Base-by-base conservation (phyloP, 495 filamentous ascomycete genomes). In the Astrocystis sublimbata region DNA sequence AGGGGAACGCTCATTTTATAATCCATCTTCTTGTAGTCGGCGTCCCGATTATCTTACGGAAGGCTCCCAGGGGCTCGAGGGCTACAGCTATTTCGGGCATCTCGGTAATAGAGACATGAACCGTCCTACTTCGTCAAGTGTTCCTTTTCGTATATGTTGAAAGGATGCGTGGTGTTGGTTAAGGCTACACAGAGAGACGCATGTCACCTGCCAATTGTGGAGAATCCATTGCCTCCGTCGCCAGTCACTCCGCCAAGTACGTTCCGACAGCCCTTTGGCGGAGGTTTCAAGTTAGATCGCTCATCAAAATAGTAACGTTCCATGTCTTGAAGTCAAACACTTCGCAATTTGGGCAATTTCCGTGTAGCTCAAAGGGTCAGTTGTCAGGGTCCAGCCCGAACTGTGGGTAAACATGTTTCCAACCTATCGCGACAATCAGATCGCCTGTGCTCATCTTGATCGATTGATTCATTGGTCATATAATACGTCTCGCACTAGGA, bases 181-280 rank as follows among this genome's bases (percentile, higher is more conserved):
- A 6, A 23, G 31, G 41, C 17, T 58, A 31, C 38, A 42, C 23
- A 47, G 24, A 35, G 24, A 35, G 17, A 49, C 19, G 26, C 13
- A 38, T 42, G 28, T 51, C 58, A 60, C 58, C 35, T 60, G 31
- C 58, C 46, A 13, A 12, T 51, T 51, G 43, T 30, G 28, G 23
- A 9, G 19, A 19, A 10, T 6, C 36, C 58, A 30, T 31, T 4
- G 23, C 21, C 35, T 40, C 42, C 31, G 26, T 38, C 56, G 35
- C 41, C 12, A 23, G 31, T 58, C 31, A 28, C 49, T 42, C 42
- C 21, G 10, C 30, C 30, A 42, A 30, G 28, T 24, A 35, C 8
- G n/a, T 19, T 26, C 15, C 40, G 19, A 33, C 26, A 10, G 26
- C 15, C 24, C n/a, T 26, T 36, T 1, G 40, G 13, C 28, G 3